These are phyloP conservation scores for Termitomyces sp. DNA, from an alignment of 768 basidiomycete genomes.

Conservation along the genomic window DNA sequence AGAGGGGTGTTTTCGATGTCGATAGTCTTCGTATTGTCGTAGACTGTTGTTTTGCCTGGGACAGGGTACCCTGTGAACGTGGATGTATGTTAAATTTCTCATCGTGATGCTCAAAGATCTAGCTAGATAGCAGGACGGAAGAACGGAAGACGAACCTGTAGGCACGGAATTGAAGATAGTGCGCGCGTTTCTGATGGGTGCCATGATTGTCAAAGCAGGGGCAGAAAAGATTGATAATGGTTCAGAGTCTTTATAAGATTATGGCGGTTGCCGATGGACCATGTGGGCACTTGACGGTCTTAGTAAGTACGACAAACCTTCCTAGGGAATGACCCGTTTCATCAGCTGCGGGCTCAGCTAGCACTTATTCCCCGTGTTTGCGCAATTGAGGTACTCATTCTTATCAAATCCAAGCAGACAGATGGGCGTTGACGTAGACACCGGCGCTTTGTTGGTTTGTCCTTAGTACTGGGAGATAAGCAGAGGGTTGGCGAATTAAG, in stretches of 20 bases:
- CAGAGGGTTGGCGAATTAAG: too few relatives aligned
- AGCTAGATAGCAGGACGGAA: background rate
- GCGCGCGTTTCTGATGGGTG: constrained; percentile 1
- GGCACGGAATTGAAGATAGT: background rate
- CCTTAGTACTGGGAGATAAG: too few relatives aligned
- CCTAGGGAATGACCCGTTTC: too few relatives aligned
- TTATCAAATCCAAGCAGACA: too few relatives aligned
- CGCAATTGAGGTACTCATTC: too few relatives aligned
- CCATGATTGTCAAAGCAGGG: background rate
- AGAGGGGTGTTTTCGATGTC: constrained; percentile 41
- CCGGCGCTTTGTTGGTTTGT: too few relatives aligned
- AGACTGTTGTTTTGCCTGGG: constrained; percentile 38
- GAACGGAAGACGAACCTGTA: background rate
- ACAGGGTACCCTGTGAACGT: constrained; percentile 30
- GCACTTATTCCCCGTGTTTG: too few relatives aligned
- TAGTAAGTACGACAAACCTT: too few relatives aligned
- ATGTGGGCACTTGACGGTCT: too few relatives aligned
- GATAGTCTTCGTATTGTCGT: constrained; percentile 40
- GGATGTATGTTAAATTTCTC: background rate
- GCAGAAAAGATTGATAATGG: background rate
- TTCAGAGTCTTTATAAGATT: background rate
- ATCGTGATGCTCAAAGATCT: background rate
- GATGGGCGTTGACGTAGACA: too few relatives aligned
- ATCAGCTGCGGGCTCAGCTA: too few relatives aligned
- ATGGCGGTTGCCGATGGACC: background rate